Evolutionary conservation across 805 yeast species (phyloP).

Genomic region (Saccharomycopsis capsularis): DNA sequence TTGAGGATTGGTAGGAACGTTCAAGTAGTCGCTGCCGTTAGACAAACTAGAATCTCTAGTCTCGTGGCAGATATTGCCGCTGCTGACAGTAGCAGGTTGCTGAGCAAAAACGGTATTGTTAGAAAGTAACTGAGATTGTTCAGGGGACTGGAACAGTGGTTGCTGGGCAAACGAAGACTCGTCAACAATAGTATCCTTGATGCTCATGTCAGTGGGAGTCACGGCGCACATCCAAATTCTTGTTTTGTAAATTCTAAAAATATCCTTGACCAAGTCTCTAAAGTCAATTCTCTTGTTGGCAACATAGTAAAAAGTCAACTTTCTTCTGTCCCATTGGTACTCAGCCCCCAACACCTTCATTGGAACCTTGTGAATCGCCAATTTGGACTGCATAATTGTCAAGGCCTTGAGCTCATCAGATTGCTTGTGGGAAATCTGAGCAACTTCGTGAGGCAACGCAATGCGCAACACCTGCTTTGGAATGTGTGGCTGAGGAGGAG

Average conservation of each 20-base stretch:
- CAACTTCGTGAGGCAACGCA: constrained; percentile 56
- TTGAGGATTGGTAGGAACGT: background rate
- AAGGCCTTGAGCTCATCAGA: constrained; percentile 68
- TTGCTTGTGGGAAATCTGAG: constrained; percentile 49
- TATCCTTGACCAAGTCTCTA: constrained; percentile 67
- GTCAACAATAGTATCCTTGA: constrained; percentile 14
- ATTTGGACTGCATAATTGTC: constrained; percentile 50
- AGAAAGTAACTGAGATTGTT: background rate
- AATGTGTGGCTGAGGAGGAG: constrained; percentile 44
- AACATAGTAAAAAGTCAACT: constrained; percentile 66
- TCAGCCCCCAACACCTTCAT: constrained; percentile 73
- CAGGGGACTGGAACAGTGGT: constrained; percentile 7
- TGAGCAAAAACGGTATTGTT: background rate
- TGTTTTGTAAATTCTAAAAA: constrained; percentile 69
- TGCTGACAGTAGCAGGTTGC: background rate
- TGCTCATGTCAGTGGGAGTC: constrained; percentile 18
- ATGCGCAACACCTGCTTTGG: constrained; percentile 62
- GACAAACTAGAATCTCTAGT: constrained; percentile 5
- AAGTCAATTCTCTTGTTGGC: constrained; percentile 66
- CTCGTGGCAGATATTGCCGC: background rate
- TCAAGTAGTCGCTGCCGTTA: background rate
- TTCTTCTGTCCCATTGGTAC: constrained; percentile 79
- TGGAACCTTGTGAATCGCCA: constrained; percentile 40
- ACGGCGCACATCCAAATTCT: constrained; percentile 88
- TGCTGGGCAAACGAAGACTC: constrained; percentile 19